Base-by-base conservation (phyloP, 768 basidiomycete genomes). In the Panellus pusillus region DNA sequence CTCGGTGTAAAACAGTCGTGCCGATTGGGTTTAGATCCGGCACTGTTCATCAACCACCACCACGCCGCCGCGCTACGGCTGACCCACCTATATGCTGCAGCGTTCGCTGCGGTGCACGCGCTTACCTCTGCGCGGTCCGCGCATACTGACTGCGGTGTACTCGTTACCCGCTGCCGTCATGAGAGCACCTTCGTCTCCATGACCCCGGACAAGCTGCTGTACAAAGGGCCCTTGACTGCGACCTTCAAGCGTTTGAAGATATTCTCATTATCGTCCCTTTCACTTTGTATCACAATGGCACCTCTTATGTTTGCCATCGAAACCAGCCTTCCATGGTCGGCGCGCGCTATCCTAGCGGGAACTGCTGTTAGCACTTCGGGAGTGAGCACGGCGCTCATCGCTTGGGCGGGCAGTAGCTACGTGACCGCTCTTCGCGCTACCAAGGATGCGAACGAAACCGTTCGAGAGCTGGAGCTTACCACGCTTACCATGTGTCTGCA, bases 241-340 rank as follows among this genome's bases (percentile, higher is more conserved):
- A 89, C 91, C 1, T 93, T 91, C 73, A 80, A 83, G 50, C 80
- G 81, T 19, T 79, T 93, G 51, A 93, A 94, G 67, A 69, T 91
- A 9, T 92, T 94, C 73, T 93, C 91, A 12, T 72, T 95, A 1
- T 81, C 84, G 19, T 92, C 92, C 0, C 78, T 94, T 43, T 77
- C 77, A 2, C 77, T 91, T 44, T 86, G 89, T 9, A 70, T 76
- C 53, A 76, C 81, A 4, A 74, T 94, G 61, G 75, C 88, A 2
- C 93, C 93, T 1, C 84, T 94, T 71, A 82, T 94, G 56, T 88
- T 94, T 69, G 65, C 90, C 47, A 76, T 94, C 60, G 91, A 93
- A 55, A 87, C 91, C 5, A 79, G 79, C 19, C 78, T 94, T 7
- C 91, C 93, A 0, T 62, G 79, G 37, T 75, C 78, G 15, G 93